Percentiles rank a stretch among this genome's conserved stretches.
Evolutionary conservation across 2,329 filamentous ascomycete species (phyloP).

Genomic region (Trichoderma hamatum): DNA sequence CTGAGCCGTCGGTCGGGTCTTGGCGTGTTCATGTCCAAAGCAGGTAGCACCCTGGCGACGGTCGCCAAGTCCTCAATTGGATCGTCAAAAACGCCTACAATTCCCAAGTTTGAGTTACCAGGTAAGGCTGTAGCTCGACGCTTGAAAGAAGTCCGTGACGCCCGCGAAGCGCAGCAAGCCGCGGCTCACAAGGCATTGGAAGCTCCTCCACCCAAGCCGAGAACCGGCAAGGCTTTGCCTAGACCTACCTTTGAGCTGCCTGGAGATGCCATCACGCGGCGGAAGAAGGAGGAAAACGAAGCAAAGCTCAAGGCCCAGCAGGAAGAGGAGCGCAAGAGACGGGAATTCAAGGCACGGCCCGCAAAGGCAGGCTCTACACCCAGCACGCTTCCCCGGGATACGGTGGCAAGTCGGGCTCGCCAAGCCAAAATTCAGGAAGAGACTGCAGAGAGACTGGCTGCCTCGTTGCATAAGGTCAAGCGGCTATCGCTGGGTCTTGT

Average conservation of each 20-base stretch:
- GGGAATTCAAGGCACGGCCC: slow-evolving; percentile 67
- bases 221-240: slow-evolving; percentile 55
- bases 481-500: slow-evolving; percentile 32
- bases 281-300: slow-evolving; percentile 60
- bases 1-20: background rate
- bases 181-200: slow-evolving; percentile 41
- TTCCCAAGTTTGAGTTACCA: slow-evolving; percentile 63
- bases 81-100: slow-evolving; percentile 53
- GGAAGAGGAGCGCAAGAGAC: slow-evolving; percentile 61
- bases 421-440: slow-evolving; percentile 47
- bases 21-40: slow-evolving; percentile 12
- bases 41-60: slow-evolving; percentile 11
- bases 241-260: slow-evolving; percentile 64
- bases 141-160: slow-evolving; percentile 61
- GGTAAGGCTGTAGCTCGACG: slow-evolving; percentile 63
- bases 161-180: slow-evolving; percentile 49
- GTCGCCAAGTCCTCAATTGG: slow-evolving; percentile 8
- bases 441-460: slow-evolving; percentile 31
- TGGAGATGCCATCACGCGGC: slow-evolving; percentile 61
- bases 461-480: slow-evolving; percentile 32
- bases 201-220: slow-evolving; percentile 48
- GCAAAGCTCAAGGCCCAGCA: slow-evolving; percentile 59
- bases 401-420: slow-evolving; percentile 59
- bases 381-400: slow-evolving; percentile 56
- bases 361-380: slow-evolving; percentile 50